A percentile compares a stretch with the other conserved stretches of the same genome.
Evolutionary conservation across 2,329 filamentous ascomycete genomes (phyloP).

Genomic region (Microsporum canis): DNA sequence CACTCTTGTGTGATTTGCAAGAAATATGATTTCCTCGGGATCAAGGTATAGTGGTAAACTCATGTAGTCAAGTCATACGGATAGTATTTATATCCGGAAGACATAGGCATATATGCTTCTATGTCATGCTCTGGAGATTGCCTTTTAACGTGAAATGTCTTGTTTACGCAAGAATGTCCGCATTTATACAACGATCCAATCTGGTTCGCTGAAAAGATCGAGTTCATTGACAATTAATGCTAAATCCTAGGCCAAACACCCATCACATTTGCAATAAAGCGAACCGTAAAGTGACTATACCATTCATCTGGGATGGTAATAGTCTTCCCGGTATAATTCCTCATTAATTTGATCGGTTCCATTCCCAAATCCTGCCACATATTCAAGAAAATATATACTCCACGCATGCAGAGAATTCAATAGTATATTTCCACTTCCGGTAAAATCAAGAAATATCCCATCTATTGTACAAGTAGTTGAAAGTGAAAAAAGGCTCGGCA

Average conservation of each 20-base stretch:
- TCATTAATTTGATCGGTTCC: not conserved
- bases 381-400: not conserved
- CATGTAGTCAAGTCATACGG: too few relatives aligned
- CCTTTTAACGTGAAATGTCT: too few relatives aligned
- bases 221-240: not conserved
- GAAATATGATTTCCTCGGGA: not conserved
- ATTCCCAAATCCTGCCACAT: not conserved
- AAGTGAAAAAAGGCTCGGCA: not conserved
- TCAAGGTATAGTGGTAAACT: not conserved
- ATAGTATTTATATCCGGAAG: too few relatives aligned
- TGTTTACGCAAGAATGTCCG: too few relatives aligned
- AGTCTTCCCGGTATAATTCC: not conserved
- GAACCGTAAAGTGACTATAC: not conserved
- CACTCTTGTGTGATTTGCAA: not conserved
- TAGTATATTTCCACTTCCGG: not conserved
- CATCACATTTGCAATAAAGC: not conserved
- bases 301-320: not conserved
- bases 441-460: not conserved
- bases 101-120: too few relatives aligned
- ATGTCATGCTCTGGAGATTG: too few relatives aligned
- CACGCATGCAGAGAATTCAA: not conserved
- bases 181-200: too few relatives aligned
- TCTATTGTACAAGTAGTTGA: conserved; percentile 1
- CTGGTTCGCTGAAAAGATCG: not conserved
- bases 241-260: not conserved